phyloP scores from a whole-genome alignment of 2,329 filamentous ascomycete genomes.

The Aspergillus ibericus region DNA sequence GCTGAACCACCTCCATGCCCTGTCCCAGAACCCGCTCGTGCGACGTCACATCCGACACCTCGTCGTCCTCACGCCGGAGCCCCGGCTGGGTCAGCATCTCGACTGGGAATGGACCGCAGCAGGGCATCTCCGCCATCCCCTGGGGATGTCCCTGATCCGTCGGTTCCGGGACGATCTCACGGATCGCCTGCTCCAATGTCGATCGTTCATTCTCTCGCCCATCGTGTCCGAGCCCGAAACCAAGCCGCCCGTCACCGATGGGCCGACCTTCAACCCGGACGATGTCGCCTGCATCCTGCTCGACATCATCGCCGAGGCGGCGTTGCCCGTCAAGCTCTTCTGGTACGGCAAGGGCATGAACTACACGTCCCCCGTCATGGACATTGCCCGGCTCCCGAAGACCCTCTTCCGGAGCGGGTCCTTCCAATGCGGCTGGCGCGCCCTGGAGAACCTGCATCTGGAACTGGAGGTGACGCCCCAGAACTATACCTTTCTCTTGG shows the following conservation, averaged over 20 bases:
- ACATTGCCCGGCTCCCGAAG: slow-evolving; percentile 11
- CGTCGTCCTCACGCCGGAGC: slow-evolving; percentile 14
- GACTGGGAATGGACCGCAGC: slow-evolving; percentile 10
- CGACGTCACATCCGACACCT: slow-evolving; percentile 10
- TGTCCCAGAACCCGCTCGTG: slow-evolving; percentile 10
- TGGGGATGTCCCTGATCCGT: slow-evolving; percentile 6
- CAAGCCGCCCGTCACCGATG: neutral
- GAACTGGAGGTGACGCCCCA: slow-evolving; percentile 12
- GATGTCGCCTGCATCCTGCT: slow-evolving; percentile 9
- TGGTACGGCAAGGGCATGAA: slow-evolving; percentile 15
- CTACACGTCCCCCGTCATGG: slow-evolving; percentile 10
- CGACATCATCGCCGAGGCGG: slow-evolving; percentile 10
- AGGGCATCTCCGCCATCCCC: slow-evolving; percentile 7
- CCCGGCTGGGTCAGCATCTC: slow-evolving; percentile 8
- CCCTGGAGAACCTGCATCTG: slow-evolving; percentile 12
- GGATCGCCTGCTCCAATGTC: slow-evolving; percentile 4
- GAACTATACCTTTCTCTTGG: slow-evolving; percentile 13
- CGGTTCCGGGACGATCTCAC: slow-evolving; percentile 9
- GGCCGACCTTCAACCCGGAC: slow-evolving; percentile 8
- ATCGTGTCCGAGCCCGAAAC: neutral
- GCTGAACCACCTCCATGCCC: slow-evolving; percentile 13
- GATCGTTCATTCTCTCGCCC: slow-evolving; percentile 14
- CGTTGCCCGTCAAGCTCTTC: slow-evolving; percentile 10
- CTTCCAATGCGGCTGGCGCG: slow-evolving; percentile 6
- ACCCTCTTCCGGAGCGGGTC: slow-evolving; percentile 3